Evolutionary conservation across 768 basidiomycete genomes (phyloP).

Genomic region (Guyanaporus albipodus): DNA sequence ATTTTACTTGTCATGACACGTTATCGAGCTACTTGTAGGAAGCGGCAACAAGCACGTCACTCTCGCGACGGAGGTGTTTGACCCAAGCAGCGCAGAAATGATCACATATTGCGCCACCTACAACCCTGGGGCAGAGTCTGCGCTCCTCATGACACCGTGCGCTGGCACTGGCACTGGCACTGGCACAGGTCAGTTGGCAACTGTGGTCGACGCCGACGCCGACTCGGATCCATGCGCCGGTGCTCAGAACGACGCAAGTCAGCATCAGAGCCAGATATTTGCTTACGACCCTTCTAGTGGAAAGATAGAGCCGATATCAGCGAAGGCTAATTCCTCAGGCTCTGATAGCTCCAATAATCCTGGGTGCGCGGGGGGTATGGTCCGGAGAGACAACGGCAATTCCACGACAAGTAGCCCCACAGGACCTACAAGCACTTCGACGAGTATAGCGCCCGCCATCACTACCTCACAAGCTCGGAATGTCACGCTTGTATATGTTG

Average conservation of each 20-base stretch:
- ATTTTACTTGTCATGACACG: background rate
- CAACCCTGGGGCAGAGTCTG: conserved; percentile 44
- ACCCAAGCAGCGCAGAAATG: conserved; percentile 33
- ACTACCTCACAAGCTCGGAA: conserved; percentile 24
- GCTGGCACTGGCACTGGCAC: conserved; percentile 28
- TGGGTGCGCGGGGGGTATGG: conserved; percentile 5
- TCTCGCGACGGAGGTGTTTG: conserved; percentile 43
- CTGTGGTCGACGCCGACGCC: background rate
- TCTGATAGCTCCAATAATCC: background rate
- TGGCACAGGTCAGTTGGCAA: background rate
- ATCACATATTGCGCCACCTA: conserved; percentile 58
- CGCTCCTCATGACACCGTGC: conserved; percentile 50
- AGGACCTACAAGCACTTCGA: conserved; percentile 15
- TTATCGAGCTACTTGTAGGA: conserved; percentile 11
- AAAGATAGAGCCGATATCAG: conserved; percentile 52
- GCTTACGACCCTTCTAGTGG: conserved; percentile 47
- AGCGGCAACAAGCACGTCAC: conserved; percentile 32
- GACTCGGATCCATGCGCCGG: conserved; percentile 15
- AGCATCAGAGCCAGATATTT: conserved; percentile 55
- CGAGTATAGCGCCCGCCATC: conserved; percentile 11
- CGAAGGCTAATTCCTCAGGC: conserved; percentile 21
- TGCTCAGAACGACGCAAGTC: conserved; percentile 1
- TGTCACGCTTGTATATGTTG: conserved; percentile 53
- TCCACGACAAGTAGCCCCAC: conserved; percentile 8
- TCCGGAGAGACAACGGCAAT: conserved; percentile 12